These are phyloP conservation scores for Pyrenula aspistea DNA, from an alignment of 495 filamentous ascomycete genomes.

Conservation along the genomic window DNA sequence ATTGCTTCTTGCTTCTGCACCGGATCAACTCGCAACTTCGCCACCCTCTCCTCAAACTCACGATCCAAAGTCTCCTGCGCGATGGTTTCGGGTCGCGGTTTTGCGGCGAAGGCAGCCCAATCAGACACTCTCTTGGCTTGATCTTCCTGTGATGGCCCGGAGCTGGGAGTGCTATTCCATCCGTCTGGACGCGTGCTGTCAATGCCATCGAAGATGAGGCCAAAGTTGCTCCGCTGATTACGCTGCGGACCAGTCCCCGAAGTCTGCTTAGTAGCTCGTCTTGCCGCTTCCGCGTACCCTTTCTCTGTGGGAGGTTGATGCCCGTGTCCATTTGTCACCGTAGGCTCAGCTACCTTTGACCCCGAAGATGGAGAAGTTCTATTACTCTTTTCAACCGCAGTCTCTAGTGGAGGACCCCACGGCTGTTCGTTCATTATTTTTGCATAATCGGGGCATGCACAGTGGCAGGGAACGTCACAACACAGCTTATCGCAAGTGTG, in stretches of 20 bases:
- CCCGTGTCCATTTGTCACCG: not conserved
- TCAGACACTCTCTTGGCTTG: not conserved
- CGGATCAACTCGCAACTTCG: not conserved
- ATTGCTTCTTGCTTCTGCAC: not conserved
- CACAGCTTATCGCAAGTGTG: slow-evolving; percentile 17
- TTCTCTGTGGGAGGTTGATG: not conserved
- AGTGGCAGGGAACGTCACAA: slow-evolving; percentile 3
- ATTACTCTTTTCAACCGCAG: not conserved
- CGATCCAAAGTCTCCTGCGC: too few relatives aligned
- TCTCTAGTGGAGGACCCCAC: not conserved
- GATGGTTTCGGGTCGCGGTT: too few relatives aligned
- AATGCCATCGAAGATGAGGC: not conserved
- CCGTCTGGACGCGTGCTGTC: not conserved
- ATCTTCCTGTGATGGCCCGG: not conserved
- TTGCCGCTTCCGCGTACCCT: not conserved
- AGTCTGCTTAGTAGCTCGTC: not conserved
- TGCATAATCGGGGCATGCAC: not conserved
- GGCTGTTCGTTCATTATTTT: not conserved
- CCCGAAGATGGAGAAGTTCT: not conserved
- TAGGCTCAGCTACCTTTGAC: not conserved
- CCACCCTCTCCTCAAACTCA: too few relatives aligned
- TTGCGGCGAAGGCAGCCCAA: not conserved
- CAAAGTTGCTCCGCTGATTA: not conserved
- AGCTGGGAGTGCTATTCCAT: not conserved
- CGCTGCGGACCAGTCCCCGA: not conserved